Percentiles rank a stretch among this genome's conserved stretches.
Conservation (phyloP, 768 basidiomycete species). For the Lyophyllum decastes region DNA sequence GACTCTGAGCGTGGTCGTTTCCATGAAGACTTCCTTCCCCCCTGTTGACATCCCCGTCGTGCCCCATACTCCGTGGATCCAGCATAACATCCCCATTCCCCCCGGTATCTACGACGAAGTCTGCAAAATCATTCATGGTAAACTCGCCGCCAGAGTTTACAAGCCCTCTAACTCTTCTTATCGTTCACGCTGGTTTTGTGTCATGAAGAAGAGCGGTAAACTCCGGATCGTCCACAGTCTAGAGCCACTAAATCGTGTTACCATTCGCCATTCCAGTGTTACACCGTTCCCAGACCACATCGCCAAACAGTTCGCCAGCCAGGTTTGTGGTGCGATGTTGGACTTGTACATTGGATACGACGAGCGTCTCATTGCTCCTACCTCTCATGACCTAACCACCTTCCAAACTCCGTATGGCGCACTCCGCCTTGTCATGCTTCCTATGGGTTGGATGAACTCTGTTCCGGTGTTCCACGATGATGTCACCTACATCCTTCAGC, state of each 20-base stretch:
- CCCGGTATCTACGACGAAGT: constrained; percentile 27
- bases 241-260: constrained; percentile 37
- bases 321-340: constrained; percentile 25
- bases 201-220: constrained; percentile 30
- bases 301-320: constrained; percentile 29
- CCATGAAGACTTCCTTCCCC: constrained; percentile 16
- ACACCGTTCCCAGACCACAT: constrained; percentile 34
- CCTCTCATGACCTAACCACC: constrained; percentile 31
- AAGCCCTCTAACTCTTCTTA: constrained; percentile 40
- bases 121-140: constrained; percentile 23
- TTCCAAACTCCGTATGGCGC: constrained; percentile 24
- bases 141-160: constrained; percentile 24
- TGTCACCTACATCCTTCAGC: neutral
- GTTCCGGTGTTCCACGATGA: constrained; percentile 30
- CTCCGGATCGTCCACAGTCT: constrained; percentile 39
- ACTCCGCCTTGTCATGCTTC: neutral
- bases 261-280: constrained; percentile 35
- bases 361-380: constrained; percentile 20
- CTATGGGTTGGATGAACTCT: constrained; percentile 1
- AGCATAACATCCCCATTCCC: constrained; percentile 32
- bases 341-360: constrained; percentile 40
- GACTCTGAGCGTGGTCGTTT: too few species aligned
- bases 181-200: constrained; percentile 37
- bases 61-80: constrained; percentile 31
- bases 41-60: constrained; percentile 26